Conservation (phyloP, 148 eudicot genomes). For the Nepenthes mirabilis region DNA sequence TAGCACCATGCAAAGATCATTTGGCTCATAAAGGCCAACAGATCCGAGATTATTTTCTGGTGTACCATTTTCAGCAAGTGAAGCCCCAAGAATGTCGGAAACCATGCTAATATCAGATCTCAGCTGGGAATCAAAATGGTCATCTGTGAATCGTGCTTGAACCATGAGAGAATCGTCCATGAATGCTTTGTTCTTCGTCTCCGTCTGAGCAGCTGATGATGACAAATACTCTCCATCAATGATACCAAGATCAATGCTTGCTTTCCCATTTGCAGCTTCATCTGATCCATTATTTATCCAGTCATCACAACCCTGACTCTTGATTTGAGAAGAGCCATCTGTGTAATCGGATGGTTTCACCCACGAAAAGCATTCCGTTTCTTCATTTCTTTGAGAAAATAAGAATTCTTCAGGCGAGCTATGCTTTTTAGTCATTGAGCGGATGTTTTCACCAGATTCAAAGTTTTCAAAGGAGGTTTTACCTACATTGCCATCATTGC, state of each 20-base stretch:
- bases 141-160: conserved; percentile 25
- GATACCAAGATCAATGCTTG: conserved; percentile 15
- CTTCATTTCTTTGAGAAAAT: conserved; percentile 30
- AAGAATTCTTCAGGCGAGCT: conserved; percentile 38
- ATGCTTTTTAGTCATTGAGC: conserved; percentile 21
- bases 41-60: conserved; percentile 23
- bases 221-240: conserved; percentile 31
- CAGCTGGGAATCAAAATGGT: conserved; percentile 19
- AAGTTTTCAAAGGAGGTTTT: conserved; percentile 18
- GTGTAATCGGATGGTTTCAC: conserved; percentile 21
- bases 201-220: conserved; percentile 15
- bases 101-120: conserved; percentile 33
- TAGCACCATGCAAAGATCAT: conserved; percentile 58
- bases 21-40: conserved; percentile 35
- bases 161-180: conserved; percentile 67
- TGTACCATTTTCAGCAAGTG: conserved; percentile 11
- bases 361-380: conserved; percentile 14
- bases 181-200: conserved; percentile 27
- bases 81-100: conserved; percentile 34
- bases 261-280: conserved; percentile 15
- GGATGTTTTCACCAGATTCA: conserved; percentile 25
- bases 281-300: conserved; percentile 34
- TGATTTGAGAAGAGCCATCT: conserved; percentile 20
- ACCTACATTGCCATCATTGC: conserved; percentile 13
- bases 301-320: conserved; percentile 39